Evolutionary conservation across 768 basidiomycete species (phyloP), one percentile per base, ranked within the genome.

Genomic region (Panus rudis): DNA sequence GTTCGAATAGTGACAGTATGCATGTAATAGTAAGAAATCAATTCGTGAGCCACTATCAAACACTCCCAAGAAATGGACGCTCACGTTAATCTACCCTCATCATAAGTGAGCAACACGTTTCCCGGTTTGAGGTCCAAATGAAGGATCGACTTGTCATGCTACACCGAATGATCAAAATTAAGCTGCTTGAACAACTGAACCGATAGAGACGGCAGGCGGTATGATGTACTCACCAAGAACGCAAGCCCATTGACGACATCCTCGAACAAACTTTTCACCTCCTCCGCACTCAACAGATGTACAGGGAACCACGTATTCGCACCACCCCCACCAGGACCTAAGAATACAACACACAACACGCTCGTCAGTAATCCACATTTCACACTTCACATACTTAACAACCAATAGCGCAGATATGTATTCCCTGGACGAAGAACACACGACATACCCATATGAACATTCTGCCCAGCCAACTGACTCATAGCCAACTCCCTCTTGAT

Each of bases 101-200:
- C 92, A 80, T 84, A 90, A 4, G 92, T 93, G 38, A 97, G 61
- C 19, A 97, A 67, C 4, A 97, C 91, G 56, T 97, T 96, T 5
- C 89, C 91, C 8, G 92, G 91, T 62, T 96, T 98, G 50, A 98
- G 64, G 58, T 97, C 93, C 3, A 96, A 75, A 58, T 98, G 93
- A 19, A 98, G 60, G 39, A 97, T 93, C 1, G 88, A 82, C 54
- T 74, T 81, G 52, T 79, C 75, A 50, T 92, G 89, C 87, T 90
- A 52, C 11, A 54, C 25, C n/a, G 3, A 37, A 20, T 21, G 19
- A 43, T 45, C n/a, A 19, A 43, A 8, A 38, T 13, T 3, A 6
- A 1, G n/a, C n/a, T n/a, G n/a, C n/a, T n/a, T n/a, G n/a, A n/a
- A n/a, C n/a, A n/a, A n/a, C n/a, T n/a, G n/a, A n/a, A n/a, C n/a